These are phyloP conservation scores for Cicer arietinum DNA, from an alignment of 306 rosid species.

Conservation along the genomic window DNA sequence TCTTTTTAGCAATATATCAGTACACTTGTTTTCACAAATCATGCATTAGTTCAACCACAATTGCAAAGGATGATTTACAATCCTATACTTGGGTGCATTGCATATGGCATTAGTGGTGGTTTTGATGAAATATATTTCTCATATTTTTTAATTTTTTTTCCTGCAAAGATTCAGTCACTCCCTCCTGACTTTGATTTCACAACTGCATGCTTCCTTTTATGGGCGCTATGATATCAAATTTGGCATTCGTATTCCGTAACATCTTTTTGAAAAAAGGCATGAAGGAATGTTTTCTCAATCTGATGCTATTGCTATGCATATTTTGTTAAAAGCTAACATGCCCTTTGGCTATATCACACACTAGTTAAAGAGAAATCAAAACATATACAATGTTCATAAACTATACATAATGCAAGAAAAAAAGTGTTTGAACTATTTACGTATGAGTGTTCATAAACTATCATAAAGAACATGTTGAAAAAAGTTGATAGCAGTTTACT, in stretches of 20 bases:
- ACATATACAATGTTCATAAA: too few relatives aligned
- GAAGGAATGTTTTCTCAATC: slow-evolving; percentile 57
- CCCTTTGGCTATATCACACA: background rate
- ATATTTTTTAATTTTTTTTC: slow-evolving; percentile 26
- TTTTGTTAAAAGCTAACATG: background rate
- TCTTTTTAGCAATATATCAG: background rate
- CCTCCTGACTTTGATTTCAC: slow-evolving; percentile 31
- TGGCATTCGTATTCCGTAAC: slow-evolving; percentile 89
- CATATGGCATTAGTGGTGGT: slow-evolving; percentile 6
- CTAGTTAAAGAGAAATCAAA: too few relatives aligned
- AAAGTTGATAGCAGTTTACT: too few relatives aligned
- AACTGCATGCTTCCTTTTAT: slow-evolving; percentile 43
- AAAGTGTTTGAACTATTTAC: too few relatives aligned
- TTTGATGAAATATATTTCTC: slow-evolving; percentile 5
- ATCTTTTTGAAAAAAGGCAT: slow-evolving; percentile 89
- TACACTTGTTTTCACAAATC: background rate
- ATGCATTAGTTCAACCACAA: slow-evolving; percentile 4
- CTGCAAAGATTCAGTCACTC: background rate
- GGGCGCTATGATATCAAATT: slow-evolving; percentile 98
- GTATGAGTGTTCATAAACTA: too few relatives aligned
- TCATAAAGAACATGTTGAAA: too few relatives aligned
- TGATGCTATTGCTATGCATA: slow-evolving; percentile 2
- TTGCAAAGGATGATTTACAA: background rate
- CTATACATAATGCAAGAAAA: too few relatives aligned
- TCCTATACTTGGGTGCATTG: slow-evolving; percentile 2